These are phyloP conservation scores for Cyberlindnera maritima DNA, from an alignment of 805 yeast genomes.

Conservation along the genomic window DNA sequence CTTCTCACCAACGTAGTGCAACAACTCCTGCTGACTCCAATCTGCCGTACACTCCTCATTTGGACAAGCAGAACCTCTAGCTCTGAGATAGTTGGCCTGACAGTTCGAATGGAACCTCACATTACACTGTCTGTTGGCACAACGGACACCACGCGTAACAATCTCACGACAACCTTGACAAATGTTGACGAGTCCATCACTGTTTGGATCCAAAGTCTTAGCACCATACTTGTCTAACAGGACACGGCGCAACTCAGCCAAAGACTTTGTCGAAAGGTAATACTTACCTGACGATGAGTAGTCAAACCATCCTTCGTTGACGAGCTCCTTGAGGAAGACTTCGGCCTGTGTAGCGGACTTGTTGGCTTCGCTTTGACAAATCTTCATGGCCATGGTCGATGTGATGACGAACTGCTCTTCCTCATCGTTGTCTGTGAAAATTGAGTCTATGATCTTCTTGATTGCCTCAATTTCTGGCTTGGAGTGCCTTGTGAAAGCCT, in stretches of 20 bases:
- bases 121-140: constrained; percentile 34
- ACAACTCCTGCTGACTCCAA: constrained; percentile 15
- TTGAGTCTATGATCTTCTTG: constrained; percentile 38
- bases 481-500: constrained; percentile 33
- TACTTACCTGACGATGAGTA: constrained; percentile 31
- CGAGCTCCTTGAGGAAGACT: constrained; percentile 37
- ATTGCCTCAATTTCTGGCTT: constrained; percentile 40
- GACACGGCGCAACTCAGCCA: constrained; percentile 47
- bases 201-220: constrained; percentile 17
- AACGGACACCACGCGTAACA: constrained; percentile 50
- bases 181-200: constrained; percentile 34
- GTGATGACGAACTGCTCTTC: constrained; percentile 34
- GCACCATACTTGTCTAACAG: constrained; percentile 43
- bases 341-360: constrained; percentile 38
- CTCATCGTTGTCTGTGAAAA: constrained; percentile 25
- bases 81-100: constrained; percentile 36
- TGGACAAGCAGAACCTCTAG: constrained; percentile 35
- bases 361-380: constrained; percentile 24
- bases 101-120: constrained; percentile 50
- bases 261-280: constrained; percentile 37
- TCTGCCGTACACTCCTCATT: constrained; percentile 25
- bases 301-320: constrained; percentile 54
- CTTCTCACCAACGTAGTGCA: constrained; percentile 9
- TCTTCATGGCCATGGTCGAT: constrained; percentile 22
- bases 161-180: constrained; percentile 54